Evolutionary conservation across 2,329 filamentous ascomycete genomes (phyloP).

Genomic region (Diplodia corticola): DNA sequence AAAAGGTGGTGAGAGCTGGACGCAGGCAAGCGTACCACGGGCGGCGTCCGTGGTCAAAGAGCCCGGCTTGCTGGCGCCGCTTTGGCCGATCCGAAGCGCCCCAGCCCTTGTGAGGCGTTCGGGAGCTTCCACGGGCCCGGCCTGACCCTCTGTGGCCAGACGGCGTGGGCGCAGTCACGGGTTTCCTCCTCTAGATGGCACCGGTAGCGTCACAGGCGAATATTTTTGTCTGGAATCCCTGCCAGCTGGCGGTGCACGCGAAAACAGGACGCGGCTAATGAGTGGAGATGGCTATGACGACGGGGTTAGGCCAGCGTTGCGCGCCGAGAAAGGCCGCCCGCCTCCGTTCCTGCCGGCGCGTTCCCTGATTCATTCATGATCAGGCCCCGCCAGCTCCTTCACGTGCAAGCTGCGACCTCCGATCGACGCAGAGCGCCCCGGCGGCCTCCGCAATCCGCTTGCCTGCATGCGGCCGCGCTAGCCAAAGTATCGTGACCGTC

Average conservation of each 20-base stretch:
- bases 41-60: constrained; percentile 18
- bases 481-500: constrained; percentile 10
- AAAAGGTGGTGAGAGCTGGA: constrained; percentile 20
- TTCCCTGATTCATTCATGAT: constrained; percentile 16
- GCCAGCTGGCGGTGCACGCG: neutral
- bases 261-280: constrained; percentile 2
- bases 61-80: neutral
- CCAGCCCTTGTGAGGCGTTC: neutral
- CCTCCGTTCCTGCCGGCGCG: constrained; percentile 2
- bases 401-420: neutral
- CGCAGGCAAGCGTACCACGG: constrained; percentile 15
- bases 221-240: constrained; percentile 7
- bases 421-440: neutral
- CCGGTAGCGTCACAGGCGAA: constrained; percentile 2
- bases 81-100: neutral
- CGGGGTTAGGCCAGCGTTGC: neutral
- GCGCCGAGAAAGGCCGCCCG: constrained; percentile 9
- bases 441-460: constrained; percentile 16
- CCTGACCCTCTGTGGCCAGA: neutral
- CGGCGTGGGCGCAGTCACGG: neutral
- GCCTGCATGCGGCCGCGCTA: constrained; percentile 6
- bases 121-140: constrained; percentile 2
- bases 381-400: neutral
- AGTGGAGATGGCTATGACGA: constrained; percentile 1
- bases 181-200: constrained; percentile 10